A percentile compares a stretch with the other conserved stretches of the same genome.
Conservation (phyloP, 257 asterid species). For the Dorcoceras hygrometricum region DNA sequence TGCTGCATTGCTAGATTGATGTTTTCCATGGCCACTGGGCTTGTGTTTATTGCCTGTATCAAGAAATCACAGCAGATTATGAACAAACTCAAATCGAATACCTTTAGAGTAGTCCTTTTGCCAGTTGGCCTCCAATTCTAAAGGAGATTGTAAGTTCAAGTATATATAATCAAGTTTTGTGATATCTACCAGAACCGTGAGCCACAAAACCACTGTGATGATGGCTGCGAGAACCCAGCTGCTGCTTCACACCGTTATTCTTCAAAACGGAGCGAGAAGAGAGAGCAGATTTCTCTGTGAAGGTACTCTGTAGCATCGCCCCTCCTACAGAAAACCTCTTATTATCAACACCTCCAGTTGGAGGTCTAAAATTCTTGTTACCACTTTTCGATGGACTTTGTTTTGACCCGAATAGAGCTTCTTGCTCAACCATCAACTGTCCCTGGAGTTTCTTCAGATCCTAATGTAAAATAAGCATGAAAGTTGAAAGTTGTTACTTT, state of each 20-base stretch:
- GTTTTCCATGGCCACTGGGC: slow-evolving; percentile 29
- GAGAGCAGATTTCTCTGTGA: slow-evolving; percentile 37
- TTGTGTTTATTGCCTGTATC: slow-evolving; percentile 48
- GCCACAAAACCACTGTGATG: slow-evolving; percentile 28
- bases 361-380: slow-evolving; percentile 48
- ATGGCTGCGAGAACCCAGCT: slow-evolving; percentile 28
- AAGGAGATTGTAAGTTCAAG: neutral
- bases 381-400: slow-evolving; percentile 74
- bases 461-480: slow-evolving; percentile 33
- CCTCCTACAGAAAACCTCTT: slow-evolving; percentile 77
- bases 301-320: slow-evolving; percentile 52
- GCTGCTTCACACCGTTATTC: slow-evolving; percentile 41
- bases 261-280: slow-evolving; percentile 31
- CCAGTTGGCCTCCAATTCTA: neutral
- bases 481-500: neutral
- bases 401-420: slow-evolving; percentile 76
- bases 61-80: neutral
- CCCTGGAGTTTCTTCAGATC: slow-evolving; percentile 90
- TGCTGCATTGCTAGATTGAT: slow-evolving; percentile 25
- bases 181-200: slow-evolving; percentile 46
- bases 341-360: slow-evolving; percentile 41
- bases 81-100: neutral
- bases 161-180: neutral
- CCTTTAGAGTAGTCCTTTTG: neutral
- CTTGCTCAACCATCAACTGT: slow-evolving; percentile 72